phyloP scores from a whole-genome alignment of 1,284 basidiomycete genomes.

The Psilocybe mexicana region DNA sequence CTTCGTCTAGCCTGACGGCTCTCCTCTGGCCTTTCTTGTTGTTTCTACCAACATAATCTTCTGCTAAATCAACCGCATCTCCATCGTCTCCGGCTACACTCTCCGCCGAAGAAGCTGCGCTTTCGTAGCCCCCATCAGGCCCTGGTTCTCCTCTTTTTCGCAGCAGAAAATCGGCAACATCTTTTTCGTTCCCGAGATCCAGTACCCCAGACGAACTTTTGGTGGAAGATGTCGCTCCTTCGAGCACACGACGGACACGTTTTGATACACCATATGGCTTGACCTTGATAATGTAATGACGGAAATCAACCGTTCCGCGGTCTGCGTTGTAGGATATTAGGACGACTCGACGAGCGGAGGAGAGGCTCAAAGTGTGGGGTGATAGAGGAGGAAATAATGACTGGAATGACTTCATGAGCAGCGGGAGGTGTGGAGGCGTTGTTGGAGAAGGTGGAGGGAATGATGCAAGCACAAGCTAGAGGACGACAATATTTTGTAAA shows the following conservation, averaged over 20 bases:
- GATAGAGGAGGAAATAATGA: constrained; percentile 86
- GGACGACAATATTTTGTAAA: constrained; percentile 7
- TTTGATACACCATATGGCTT: constrained; percentile 93
- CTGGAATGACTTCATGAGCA: constrained; percentile 86
- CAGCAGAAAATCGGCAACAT: constrained; percentile 95
- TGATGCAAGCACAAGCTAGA: constrained; percentile 72
- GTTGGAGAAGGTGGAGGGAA: constrained; percentile 72
- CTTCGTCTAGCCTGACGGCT: constrained; percentile 90
- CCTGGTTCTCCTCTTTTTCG: constrained; percentile 67
- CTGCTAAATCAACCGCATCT: constrained; percentile 81
- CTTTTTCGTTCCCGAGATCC: constrained; percentile 86
- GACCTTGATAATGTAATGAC: constrained; percentile 95
- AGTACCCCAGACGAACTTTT: constrained; percentile 52
- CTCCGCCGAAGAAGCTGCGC: constrained; percentile 68
- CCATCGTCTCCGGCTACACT: constrained; percentile 85
- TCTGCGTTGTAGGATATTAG: constrained; percentile 91
- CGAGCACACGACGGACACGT: constrained; percentile 88
- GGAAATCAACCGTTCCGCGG: constrained; percentile 86
- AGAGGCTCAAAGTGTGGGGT: constrained; percentile 77
- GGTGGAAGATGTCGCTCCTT: constrained; percentile 52
- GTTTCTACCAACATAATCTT: constrained; percentile 93
- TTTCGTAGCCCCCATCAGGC: constrained; percentile 84
- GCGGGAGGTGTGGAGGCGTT: constrained; percentile 69
- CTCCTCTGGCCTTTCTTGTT: constrained; percentile 90
- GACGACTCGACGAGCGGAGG: constrained; percentile 88